A percentile compares a stretch with the other conserved stretches of the same genome.
These are phyloP conservation scores for Luzula sylvatica DNA, from an alignment of 176 grass and related monocot species.

Conservation along the genomic window DNA sequence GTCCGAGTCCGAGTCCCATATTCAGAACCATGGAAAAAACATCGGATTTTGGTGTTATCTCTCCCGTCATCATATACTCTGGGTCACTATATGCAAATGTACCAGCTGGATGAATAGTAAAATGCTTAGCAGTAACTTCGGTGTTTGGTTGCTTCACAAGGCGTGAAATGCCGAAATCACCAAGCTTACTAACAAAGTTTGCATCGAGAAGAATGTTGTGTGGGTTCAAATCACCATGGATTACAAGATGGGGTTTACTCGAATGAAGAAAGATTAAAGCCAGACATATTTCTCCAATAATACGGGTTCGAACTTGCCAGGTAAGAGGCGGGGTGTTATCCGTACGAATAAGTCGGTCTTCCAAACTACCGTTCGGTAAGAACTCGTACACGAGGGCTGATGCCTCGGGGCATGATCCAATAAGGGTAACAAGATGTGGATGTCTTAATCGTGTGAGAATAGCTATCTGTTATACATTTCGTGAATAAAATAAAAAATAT, in stretches of 20 bases:
- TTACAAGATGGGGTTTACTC: constrained; percentile 31
- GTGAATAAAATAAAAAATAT: too few species aligned
- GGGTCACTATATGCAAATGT: constrained; percentile 44
- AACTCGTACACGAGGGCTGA: constrained; percentile 35
- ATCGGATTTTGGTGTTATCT: constrained; percentile 36
- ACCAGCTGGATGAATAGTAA: constrained; percentile 19
- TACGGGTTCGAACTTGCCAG: constrained; percentile 43
- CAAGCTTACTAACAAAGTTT: constrained; percentile 42
- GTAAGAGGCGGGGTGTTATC: constrained; percentile 33
- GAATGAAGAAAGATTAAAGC: constrained; percentile 46
- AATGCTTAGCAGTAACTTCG: constrained; percentile 10
- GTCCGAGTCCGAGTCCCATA: too few species aligned
- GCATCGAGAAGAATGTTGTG: constrained; percentile 44
- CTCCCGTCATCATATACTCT: constrained; percentile 26
- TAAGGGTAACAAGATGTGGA: constrained; percentile 38
- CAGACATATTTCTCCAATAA: constrained; percentile 37
- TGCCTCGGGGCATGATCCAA: constrained; percentile 29
- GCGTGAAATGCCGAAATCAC: constrained; percentile 47
- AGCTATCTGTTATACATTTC: constrained; percentile 11
- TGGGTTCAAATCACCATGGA: constrained; percentile 47
- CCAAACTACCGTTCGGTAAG: constrained; percentile 36
- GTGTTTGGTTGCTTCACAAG: constrained; percentile 21
- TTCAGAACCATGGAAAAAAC: too few species aligned
- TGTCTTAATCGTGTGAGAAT: constrained; percentile 35
- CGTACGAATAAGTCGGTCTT: constrained; percentile 27